phyloP scores from a whole-genome alignment of 768 basidiomycete species.

The Leccinum fibrillosum region DNA sequence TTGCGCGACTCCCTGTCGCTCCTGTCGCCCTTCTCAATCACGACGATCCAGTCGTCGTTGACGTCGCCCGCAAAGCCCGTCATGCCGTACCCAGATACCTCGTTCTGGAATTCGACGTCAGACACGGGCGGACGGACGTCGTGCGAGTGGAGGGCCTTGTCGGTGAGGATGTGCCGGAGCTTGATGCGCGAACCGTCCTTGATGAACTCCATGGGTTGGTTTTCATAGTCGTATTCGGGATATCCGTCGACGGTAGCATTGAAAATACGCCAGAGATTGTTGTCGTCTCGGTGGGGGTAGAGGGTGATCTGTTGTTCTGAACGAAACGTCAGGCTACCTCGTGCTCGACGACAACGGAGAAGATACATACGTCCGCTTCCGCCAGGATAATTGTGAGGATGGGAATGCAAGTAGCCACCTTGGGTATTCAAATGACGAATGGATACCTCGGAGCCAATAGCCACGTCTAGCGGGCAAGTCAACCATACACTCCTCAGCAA shows the following conservation, averaged over 20 bases:
- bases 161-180: constrained; percentile 74
- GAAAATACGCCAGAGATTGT: constrained; percentile 87
- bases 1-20: constrained; percentile 65
- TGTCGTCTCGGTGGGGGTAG: constrained; percentile 98
- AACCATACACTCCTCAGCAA: not conserved
- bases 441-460: constrained; percentile 75
- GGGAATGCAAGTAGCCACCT: constrained; percentile 98
- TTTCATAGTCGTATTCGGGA: constrained; percentile 47
- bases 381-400: constrained; percentile 82
- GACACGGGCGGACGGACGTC: constrained; percentile 92
- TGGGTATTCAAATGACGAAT: constrained; percentile 95
- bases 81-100: constrained; percentile 93
- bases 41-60: constrained; percentile 92
- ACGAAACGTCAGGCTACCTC: not conserved
- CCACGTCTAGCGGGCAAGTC: constrained; percentile 57
- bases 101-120: constrained; percentile 99
- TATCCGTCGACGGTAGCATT: constrained; percentile 59
- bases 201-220: constrained; percentile 59
- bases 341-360: not conserved
- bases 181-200: constrained; percentile 68
- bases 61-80: constrained; percentile 81
- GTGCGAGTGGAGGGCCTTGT: constrained; percentile 91
- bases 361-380: constrained; percentile 79
- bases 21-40: constrained; percentile 69
- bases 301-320: constrained; percentile 97